These are phyloP conservation scores for Madurella fahalii DNA, from an alignment of 2,329 filamentous ascomycete genomes.

Conservation along the genomic window DNA sequence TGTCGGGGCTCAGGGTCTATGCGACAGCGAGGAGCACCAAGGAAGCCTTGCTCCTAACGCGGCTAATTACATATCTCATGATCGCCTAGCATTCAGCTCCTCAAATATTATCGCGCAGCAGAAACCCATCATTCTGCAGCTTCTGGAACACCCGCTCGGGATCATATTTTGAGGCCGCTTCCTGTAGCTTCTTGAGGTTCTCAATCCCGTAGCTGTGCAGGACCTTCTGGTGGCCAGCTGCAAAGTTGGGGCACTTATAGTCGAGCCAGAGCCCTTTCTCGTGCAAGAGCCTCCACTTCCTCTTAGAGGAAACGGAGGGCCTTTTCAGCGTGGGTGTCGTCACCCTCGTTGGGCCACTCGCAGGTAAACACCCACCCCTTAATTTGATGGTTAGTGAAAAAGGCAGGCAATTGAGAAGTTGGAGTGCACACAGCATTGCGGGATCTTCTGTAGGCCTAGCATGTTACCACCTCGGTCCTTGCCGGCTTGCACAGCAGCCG, in stretches of 20 bases:
- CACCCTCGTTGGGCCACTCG: not conserved
- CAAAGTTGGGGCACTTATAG: not conserved
- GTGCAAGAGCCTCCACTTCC: not conserved
- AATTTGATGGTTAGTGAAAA: not conserved
- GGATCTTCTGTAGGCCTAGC: not conserved
- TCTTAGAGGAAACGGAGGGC: not conserved
- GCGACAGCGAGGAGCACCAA: too few relatives aligned
- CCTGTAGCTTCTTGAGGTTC: not conserved
- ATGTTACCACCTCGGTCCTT: not conserved
- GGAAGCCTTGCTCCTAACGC: too few relatives aligned
- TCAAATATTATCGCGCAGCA: not conserved
- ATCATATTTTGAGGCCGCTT: not conserved
- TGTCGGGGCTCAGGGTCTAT: too few relatives aligned
- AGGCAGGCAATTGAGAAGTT: too few relatives aligned
- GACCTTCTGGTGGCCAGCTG: not conserved
- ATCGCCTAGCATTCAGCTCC: not conserved
- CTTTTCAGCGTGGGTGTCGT: not conserved
- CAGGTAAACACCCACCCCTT: not conserved
- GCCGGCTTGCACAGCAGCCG: not conserved
- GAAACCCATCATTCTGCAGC: not conserved
- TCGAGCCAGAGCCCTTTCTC: not conserved
- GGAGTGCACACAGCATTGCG: not conserved
- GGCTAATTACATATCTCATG: too few relatives aligned
- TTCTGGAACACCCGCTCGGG: not conserved
- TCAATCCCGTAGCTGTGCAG: not conserved